Evolutionary conservation across 2,329 filamentous ascomycete species (phyloP), one percentile per base, ranked within the genome.

Genomic region (Pseudocercospora vitis): DNA sequence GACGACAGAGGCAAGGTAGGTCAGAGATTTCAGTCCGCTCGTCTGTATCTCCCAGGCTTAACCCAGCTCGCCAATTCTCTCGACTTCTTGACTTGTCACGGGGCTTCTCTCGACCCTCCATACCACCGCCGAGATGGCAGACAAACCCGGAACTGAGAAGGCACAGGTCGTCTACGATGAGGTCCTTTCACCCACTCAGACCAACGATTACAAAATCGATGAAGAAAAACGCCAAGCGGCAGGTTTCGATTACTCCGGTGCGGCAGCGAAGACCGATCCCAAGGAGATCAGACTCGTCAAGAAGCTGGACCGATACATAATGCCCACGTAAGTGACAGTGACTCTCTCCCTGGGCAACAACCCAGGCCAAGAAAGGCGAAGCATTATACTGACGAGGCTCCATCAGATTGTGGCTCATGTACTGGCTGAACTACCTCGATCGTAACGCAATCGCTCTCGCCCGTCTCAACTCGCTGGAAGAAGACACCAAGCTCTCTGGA

Each of bases 361-460:
- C 31, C n/a, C 28, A 19, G 24, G 33, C 16, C 35, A 31, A 28
- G 33, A 3, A 31, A n/a, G 3, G 16, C 40, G 37, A 23, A 32
- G n/a, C 31, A 35, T 26, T 29, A 45, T 26, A 46, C 50, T 18
- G 21, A 24, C 24, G 42, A 18, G 12, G 39, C 52, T 47, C 14
- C 21, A 9, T 21, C 42, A 60, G 56, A 40, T 48, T 65, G 6
- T 65, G 63, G 63, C 31, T 53, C 1, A 62, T 65, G 61, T 66
- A 66, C 45, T 59, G 58, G 48, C 57, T 66, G 21, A 67, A 67
- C 46, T 67, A 65, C 26, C 57, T 67, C 3, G 64, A 67, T 50
- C 53, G 65, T 23, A 78, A 78, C 52, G 76, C 75, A 23, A 78
- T 79, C 48, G 74, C 74, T 0, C 74, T 76, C 37, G 76, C 76